phyloP scores from a whole-genome alignment of 805 yeast species.

The Jamesozyma lodderae region DNA sequence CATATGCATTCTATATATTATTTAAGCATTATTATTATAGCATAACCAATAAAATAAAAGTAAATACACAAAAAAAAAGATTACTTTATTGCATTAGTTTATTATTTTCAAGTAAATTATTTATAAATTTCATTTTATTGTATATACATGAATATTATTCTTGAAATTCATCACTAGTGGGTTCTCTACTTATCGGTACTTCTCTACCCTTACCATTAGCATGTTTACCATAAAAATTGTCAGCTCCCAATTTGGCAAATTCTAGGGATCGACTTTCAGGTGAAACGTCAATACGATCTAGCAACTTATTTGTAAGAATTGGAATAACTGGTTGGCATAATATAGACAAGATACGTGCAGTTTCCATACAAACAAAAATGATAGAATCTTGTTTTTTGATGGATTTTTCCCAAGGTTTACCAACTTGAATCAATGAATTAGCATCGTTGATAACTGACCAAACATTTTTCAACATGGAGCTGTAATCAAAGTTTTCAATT shows the following conservation, averaged over 20 bases:
- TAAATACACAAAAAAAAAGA: no score
- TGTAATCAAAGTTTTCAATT: slow-evolving; percentile 42
- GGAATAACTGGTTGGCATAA: slow-evolving; percentile 71
- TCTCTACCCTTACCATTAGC: slow-evolving; percentile 44
- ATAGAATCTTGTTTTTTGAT: slow-evolving; percentile 40
- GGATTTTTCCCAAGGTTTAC: slow-evolving; percentile 65
- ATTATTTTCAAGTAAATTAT: no score
- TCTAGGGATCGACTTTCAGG: slow-evolving; percentile 34
- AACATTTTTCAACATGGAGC: slow-evolving; percentile 46
- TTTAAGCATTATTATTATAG: neutral
- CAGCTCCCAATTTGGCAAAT: slow-evolving; percentile 47
- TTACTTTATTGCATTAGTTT: no score
- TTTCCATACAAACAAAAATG: slow-evolving; percentile 61
- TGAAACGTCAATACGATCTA: slow-evolving; percentile 55
- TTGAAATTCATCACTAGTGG: neutral
- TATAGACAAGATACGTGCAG: slow-evolving; percentile 57
- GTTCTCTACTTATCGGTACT: slow-evolving; percentile 35
- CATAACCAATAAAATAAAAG: no score
- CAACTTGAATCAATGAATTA: slow-evolving; percentile 56
- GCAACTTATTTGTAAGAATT: slow-evolving; percentile 41
- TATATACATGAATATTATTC: neutral
- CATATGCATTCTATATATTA: neutral
- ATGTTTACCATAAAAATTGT: slow-evolving; percentile 48
- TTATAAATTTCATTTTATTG: neutral
- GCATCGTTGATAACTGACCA: slow-evolving; percentile 53